A percentile compares a stretch with the other conserved stretches of the same genome.
Evolutionary conservation across 805 yeast genomes (phyloP).

Genomic region (Ogataea allantospora): DNA sequence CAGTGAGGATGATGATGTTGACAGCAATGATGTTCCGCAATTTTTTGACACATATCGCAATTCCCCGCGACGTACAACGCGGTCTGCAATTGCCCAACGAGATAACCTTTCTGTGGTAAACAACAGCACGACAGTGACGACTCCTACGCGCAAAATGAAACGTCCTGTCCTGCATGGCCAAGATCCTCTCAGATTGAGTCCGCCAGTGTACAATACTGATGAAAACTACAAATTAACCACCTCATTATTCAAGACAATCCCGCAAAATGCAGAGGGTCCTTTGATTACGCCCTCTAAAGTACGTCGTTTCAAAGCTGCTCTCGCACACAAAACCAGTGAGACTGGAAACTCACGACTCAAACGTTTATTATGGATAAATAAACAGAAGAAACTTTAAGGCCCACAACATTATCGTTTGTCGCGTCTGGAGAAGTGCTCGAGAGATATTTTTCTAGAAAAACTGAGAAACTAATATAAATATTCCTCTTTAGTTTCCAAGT

Average conservation of each 20-base stretch:
- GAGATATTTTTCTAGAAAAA: slow-evolving; percentile 10
- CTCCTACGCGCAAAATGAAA: slow-evolving; percentile 1
- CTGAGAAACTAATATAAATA: slow-evolving; percentile 2
- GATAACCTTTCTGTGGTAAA: slow-evolving; percentile 18
- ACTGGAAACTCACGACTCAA: slow-evolving; percentile 19
- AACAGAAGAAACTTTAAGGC: slow-evolving; percentile 7
- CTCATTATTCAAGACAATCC: slow-evolving; percentile 14
- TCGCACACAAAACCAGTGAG: slow-evolving; percentile 15
- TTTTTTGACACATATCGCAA: slow-evolving; percentile 7
- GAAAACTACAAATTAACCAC: slow-evolving; percentile 10
- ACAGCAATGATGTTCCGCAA: no score
- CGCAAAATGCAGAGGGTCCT: slow-evolving; percentile 18
- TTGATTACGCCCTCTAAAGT: slow-evolving; percentile 27
- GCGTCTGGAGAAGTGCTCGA: background rate
- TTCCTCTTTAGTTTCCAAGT: background rate
- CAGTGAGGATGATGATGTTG: slow-evolving; percentile 23
- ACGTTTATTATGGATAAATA: slow-evolving; percentile 17
- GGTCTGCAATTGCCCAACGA: slow-evolving; percentile 20
- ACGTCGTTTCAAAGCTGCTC: slow-evolving; percentile 26
- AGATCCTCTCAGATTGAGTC: slow-evolving; percentile 20
- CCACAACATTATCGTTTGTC: slow-evolving; percentile 1
- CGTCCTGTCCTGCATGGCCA: slow-evolving; percentile 13
- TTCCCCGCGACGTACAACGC: slow-evolving; percentile 20
- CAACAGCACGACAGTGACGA: background rate
- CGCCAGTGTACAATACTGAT: slow-evolving; percentile 17